phyloP scores from a whole-genome alignment of 2,329 filamentous ascomycete species.

The Fusarium nodosum region DNA sequence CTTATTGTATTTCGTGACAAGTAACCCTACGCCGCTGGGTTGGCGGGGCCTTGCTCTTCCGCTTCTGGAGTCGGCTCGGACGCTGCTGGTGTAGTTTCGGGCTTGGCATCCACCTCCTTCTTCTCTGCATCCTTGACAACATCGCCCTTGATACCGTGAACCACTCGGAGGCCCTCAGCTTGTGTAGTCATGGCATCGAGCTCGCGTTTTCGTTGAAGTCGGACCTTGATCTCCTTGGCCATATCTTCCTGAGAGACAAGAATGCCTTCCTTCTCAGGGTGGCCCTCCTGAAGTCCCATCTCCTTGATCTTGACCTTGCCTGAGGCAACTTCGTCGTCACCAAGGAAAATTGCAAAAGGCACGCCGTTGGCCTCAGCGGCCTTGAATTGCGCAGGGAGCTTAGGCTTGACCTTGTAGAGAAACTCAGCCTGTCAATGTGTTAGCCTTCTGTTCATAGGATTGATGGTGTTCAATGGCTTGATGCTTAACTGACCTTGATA shows the following conservation, averaged over 20 bases:
- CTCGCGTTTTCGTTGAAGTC: conserved; percentile 59
- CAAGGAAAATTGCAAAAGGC: conserved; percentile 89
- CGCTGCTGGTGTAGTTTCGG: conserved; percentile 28
- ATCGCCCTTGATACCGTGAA: conserved; percentile 60
- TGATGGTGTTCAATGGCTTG: not conserved
- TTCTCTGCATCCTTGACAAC: conserved; percentile 32
- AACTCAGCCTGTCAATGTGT: conserved; percentile 76
- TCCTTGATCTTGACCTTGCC: conserved; percentile 91
- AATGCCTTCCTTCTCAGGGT: conserved; percentile 91
- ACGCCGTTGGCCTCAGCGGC: conserved; percentile 83
- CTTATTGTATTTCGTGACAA: conserved; percentile 32
- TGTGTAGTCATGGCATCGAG: conserved; percentile 60
- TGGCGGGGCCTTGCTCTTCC: conserved; percentile 31
- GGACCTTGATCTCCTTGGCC: conserved; percentile 71
- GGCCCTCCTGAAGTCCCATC: conserved; percentile 78
- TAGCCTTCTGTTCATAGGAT: conserved; percentile 39
- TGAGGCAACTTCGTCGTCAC: conserved; percentile 86
- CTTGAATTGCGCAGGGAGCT: conserved; percentile 91
- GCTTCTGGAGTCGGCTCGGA: conserved; percentile 24
- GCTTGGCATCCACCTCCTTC: conserved; percentile 28
- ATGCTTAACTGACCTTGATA: conserved; percentile 73
- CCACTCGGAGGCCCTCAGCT: conserved; percentile 62
- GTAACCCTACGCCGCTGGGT: conserved; percentile 25
- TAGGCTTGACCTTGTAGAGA: conserved; percentile 90
- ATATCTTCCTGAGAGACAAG: conserved; percentile 75